Conservation (phyloP, 306 rosid species). For the Chamaecrista fasciculata region DNA sequence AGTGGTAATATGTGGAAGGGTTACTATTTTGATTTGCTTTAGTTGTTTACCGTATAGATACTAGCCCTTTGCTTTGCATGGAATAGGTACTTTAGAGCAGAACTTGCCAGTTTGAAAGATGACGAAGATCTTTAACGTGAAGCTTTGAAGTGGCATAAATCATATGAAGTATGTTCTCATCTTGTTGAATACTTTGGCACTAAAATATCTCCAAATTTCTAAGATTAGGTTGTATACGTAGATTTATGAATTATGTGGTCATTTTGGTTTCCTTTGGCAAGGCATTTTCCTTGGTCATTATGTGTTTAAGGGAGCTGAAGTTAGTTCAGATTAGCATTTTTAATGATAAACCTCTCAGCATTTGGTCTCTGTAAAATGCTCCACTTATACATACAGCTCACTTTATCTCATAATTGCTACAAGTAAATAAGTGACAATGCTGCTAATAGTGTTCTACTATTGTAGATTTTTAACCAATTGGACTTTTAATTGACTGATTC, state of each 20-base stretch:
- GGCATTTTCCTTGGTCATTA: neutral
- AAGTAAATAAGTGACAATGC: slow-evolving; percentile 13
- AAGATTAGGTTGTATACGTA: slow-evolving; percentile 5
- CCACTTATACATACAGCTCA: neutral
- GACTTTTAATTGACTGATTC: slow-evolving; percentile 20
- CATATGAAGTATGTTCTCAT: slow-evolving; percentile 67
- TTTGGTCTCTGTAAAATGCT: slow-evolving; percentile 17
- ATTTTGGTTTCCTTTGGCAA: slow-evolving; percentile 9
- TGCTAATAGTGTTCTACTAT: neutral
- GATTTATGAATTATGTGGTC: slow-evolving; percentile 17
- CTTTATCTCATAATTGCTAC: slow-evolving; percentile 14
- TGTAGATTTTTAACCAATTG: neutral
- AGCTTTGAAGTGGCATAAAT: slow-evolving; percentile 91
- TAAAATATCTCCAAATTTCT: slow-evolving; percentile 19
- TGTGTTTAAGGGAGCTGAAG: slow-evolving; percentile 25
- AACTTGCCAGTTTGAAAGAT: slow-evolving; percentile 87
- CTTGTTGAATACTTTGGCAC: slow-evolving; percentile 2
- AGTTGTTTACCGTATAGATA: slow-evolving; percentile 5
- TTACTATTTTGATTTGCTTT: slow-evolving; percentile 19
- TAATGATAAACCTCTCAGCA: slow-evolving; percentile 5
- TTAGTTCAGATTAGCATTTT: too few species aligned
- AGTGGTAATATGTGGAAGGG: slow-evolving; percentile 61
- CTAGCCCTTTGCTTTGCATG: slow-evolving; percentile 15
- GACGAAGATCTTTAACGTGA: slow-evolving; percentile 97
- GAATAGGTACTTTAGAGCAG: slow-evolving; percentile 85